Percentiles rank a stretch among this genome's conserved stretches.
Conservation (phyloP, 257 asterid species). For the Capsicum chinense region DNA sequence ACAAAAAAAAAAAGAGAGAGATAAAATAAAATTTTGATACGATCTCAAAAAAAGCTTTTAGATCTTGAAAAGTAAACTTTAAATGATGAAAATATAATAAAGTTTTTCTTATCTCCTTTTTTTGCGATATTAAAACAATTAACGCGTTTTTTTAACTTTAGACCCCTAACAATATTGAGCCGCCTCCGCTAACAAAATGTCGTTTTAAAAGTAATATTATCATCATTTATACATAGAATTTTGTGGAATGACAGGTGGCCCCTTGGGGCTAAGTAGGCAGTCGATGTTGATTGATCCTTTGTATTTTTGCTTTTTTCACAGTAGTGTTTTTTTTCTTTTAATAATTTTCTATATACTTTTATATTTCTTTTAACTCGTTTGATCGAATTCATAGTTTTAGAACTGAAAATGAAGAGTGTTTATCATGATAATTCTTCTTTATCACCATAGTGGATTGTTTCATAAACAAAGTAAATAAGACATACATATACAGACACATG, state of each 20-base stretch:
- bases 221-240: constrained; percentile 6
- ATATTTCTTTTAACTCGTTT: no score
- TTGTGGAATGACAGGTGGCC: constrained; percentile 23
- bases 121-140: not conserved
- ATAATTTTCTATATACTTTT: no score
- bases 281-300: constrained; percentile 13
- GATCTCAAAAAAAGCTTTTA: not conserved
- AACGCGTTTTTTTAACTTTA: not conserved
- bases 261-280: constrained; percentile 19
- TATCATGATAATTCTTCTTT: no score
- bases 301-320: not conserved
- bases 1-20: not conserved
- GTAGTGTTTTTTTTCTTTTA: not conserved
- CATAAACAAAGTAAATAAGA: no score
- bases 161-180: not conserved
- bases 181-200: not conserved
- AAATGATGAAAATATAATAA: not conserved
- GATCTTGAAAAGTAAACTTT: not conserved
- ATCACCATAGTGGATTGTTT: no score
- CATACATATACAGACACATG: no score
- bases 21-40: not conserved
- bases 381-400: no score
- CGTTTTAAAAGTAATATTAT: not conserved
- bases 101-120: not conserved
- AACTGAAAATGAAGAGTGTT: no score